phyloP scores from a whole-genome alignment of 306 rosid genomes.

The Mucuna pruriens region DNA sequence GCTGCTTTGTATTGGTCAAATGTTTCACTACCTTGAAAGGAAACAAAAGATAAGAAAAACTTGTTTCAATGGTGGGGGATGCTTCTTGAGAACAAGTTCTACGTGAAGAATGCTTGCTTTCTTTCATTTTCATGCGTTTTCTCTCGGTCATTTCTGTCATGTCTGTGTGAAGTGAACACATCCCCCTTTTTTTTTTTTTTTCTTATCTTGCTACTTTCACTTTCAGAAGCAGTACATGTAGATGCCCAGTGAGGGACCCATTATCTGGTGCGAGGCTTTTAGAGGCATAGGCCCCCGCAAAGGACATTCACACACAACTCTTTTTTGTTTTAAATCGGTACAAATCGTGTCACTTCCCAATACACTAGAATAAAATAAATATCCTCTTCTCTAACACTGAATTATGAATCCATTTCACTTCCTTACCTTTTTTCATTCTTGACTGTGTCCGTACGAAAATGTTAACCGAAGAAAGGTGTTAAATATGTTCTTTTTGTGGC shows the following conservation, averaged over 20 bases:
- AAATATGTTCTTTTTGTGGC: constrained; percentile 45
- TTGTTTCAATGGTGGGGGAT: constrained; percentile 28
- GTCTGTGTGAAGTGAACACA: constrained; percentile 35
- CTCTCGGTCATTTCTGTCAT: constrained; percentile 50
- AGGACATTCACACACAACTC: constrained; percentile 48
- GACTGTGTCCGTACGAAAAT: constrained; percentile 29
- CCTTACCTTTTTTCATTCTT: not conserved
- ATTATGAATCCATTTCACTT: constrained; percentile 23
- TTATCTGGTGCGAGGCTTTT: constrained; percentile 46
- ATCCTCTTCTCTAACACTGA: constrained; percentile 26
- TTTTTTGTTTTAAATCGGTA: constrained; percentile 33
- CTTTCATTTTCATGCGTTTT: constrained; percentile 35
- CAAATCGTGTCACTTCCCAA: constrained; percentile 49
- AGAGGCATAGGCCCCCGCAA: constrained; percentile 54
- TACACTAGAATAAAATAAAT: constrained; percentile 31
- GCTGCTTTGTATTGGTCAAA: not conserved
- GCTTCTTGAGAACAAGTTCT: constrained; percentile 22
- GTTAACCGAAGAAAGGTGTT: constrained; percentile 20
- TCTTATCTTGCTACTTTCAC: constrained; percentile 45
- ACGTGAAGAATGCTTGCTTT: constrained; percentile 9
- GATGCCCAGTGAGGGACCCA: constrained; percentile 53
- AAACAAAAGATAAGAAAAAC: constrained; percentile 11
- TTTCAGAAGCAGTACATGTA: constrained; percentile 50
- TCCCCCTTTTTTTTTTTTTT: not conserved
- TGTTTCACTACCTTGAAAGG: constrained; percentile 8